Percentiles rank a stretch among this genome's conserved stretches.
Conservation (phyloP, 768 basidiomycete species). For the Pleurotus citrinopileatus region DNA sequence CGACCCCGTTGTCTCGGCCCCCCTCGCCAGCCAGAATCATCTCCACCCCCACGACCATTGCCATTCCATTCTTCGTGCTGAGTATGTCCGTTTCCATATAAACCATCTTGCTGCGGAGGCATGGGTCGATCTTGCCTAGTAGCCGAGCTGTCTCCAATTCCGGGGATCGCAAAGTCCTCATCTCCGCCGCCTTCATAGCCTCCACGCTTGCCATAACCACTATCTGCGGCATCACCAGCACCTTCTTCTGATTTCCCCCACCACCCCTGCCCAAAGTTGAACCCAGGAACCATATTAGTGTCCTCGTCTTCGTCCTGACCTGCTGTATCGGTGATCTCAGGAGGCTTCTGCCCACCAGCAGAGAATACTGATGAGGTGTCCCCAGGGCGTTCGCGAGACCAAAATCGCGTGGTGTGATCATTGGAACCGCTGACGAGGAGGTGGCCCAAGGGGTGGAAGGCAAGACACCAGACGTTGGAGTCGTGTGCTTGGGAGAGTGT, state of each 20-base stretch:
- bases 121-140: background rate
- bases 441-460: slow-evolving; percentile 95
- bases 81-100: slow-evolving; percentile 36
- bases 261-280: slow-evolving; percentile 47
- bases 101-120: slow-evolving; percentile 48
- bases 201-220: slow-evolving; percentile 19
- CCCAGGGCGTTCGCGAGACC: slow-evolving; percentile 91
- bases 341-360: slow-evolving; percentile 83
- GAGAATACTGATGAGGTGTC: slow-evolving; percentile 75
- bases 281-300: slow-evolving; percentile 71
- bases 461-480: slow-evolving; percentile 93
- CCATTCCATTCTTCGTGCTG: slow-evolving; percentile 23
- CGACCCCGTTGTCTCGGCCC: slow-evolving; percentile 27
- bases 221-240: slow-evolving; percentile 14
- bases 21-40: slow-evolving; percentile 24
- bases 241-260: slow-evolving; percentile 48
- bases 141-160: background rate
- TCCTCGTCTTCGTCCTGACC: slow-evolving; percentile 76
- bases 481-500: slow-evolving; percentile 96
- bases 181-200: slow-evolving; percentile 12
- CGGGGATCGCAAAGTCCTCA: slow-evolving; percentile 25
- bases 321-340: slow-evolving; percentile 55
- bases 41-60: slow-evolving; percentile 29
- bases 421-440: slow-evolving; percentile 93
- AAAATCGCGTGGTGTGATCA: slow-evolving; percentile 99